Evolutionary conservation across 805 yeast species (phyloP).

Genomic region (Candida broadrunensis): DNA sequence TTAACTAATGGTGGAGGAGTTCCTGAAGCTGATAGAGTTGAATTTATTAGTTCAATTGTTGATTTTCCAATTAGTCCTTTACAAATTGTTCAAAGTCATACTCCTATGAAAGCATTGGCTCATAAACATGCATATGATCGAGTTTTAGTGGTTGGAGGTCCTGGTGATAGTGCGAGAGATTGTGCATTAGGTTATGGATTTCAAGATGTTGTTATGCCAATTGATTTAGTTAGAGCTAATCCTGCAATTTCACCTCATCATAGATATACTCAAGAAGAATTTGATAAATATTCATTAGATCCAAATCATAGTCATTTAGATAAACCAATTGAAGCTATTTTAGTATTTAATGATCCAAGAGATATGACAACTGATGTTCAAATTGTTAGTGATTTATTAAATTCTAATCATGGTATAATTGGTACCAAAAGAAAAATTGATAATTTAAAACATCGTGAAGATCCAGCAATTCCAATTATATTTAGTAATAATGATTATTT

Average conservation of each 20-base stretch:
- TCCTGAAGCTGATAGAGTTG: conserved; percentile 58
- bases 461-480: conserved; percentile 66
- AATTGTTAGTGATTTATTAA: conserved; percentile 66
- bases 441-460: conserved; percentile 11
- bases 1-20: conserved; percentile 92
- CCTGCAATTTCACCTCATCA: conserved; percentile 70
- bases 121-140: conserved; percentile 45
- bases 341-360: conserved; percentile 86
- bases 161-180: conserved; percentile 59
- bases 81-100: conserved; percentile 83
- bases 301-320: conserved; percentile 20
- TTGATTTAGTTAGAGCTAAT: conserved; percentile 62
- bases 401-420: conserved; percentile 57
- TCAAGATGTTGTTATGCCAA: conserved; percentile 65
- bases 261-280: conserved; percentile 44
- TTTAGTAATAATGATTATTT: conserved; percentile 81
- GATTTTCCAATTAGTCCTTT: conserved; percentile 45
- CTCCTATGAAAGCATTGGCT: conserved; percentile 70
- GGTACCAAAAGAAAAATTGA: conserved; percentile 52
- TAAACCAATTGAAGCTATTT: conserved; percentile 64
- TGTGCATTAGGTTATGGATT: conserved; percentile 82
- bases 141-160: conserved; percentile 85
- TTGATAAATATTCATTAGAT: conserved; percentile 38
- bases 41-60: conserved; percentile 18
- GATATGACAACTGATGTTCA: conserved; percentile 87